These are phyloP conservation scores for Lodderomyces pseudojiufengensis DNA, from an alignment of 1,139 yeast genomes.

Conservation along the genomic window DNA sequence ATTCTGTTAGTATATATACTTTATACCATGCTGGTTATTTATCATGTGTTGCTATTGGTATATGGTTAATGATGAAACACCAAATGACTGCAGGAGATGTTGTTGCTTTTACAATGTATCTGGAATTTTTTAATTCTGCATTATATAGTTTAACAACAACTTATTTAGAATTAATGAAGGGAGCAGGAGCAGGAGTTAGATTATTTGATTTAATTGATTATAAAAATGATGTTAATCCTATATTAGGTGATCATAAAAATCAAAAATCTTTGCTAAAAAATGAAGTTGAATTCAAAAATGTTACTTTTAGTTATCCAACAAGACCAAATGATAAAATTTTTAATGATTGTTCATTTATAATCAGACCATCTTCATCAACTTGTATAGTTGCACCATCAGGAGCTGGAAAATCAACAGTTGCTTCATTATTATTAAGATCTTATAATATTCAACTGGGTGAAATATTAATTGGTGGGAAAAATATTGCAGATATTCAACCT, in stretches of 20 bases:
- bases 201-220: conserved; percentile 46
- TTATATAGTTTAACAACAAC: conserved; percentile 48
- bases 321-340: conserved; percentile 74
- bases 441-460: conserved; percentile 57
- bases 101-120: conserved; percentile 49
- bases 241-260: conserved; percentile 30
- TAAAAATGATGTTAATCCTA: conserved; percentile 41
- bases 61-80: conserved; percentile 40
- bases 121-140: conserved; percentile 48
- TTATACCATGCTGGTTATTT: conserved; percentile 46
- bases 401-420: conserved; percentile 85
- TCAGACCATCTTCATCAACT: conserved; percentile 71
- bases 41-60: conserved; percentile 45
- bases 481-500: conserved; percentile 62
- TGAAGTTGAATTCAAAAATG: conserved; percentile 61
- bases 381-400: conserved; percentile 94
- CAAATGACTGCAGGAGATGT: conserved; percentile 47
- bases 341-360: conserved; percentile 55
- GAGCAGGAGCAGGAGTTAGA: conserved; percentile 52
- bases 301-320: conserved; percentile 81
- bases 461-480: conserved; percentile 63
- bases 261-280: conserved; percentile 44
- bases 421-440: conserved; percentile 67
- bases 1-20: conserved; percentile 43
- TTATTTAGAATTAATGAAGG: conserved; percentile 55